Evolutionary conservation across 2,329 filamentous ascomycete species (phyloP), one percentile per base, ranked within the genome.

Genomic region (Xylogone sp.): DNA sequence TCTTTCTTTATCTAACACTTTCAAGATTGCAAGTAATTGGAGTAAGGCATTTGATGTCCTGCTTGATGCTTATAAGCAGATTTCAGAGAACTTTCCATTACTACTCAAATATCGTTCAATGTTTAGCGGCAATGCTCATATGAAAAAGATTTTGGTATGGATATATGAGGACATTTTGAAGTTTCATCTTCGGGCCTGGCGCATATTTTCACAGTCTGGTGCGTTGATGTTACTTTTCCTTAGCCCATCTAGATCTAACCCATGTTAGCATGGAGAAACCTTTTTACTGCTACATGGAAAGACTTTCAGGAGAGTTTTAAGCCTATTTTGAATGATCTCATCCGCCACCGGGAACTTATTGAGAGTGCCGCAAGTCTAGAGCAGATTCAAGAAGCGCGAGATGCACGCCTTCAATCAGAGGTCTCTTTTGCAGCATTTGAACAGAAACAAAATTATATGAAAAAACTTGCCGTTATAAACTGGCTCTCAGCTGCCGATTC

Each of bases 161-260:
- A 69, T 73, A 9, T 73, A 68, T 43, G 57, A 63, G 12, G 70
- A 73, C 46, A 68, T 70, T 18, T 53, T 73, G 0, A 65, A 68
- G 3, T 73, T 73, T 49, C 70, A 73, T 53, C 53, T 57, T 19
- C 52, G 60, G 27, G 65, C 68, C 1, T 52, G 71, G 43, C 55
- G 59, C 27, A 63, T 62, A 16, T 62, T 68, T 48, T 61, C 54
- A 48, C 39, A 57, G 12, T 50, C 55, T 50, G 54, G 61, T 65
- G 53, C 55, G 56, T 43, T 21, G 53, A 42, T 42, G 22, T 16
- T 54, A 46, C 22, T 49, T 48, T 42, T 19, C 21, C 21, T 50
- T 20, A 42, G n/a, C 7, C 39, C 2, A 10, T 12, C 7, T 19
- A 12, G 10, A 18, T 42, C 24, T 51, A 53, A 56, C 20, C n/a